These are phyloP conservation scores for Bolboschoenus planiculmis DNA, from an alignment of 176 grass and related monocot genomes.

Conservation along the genomic window DNA sequence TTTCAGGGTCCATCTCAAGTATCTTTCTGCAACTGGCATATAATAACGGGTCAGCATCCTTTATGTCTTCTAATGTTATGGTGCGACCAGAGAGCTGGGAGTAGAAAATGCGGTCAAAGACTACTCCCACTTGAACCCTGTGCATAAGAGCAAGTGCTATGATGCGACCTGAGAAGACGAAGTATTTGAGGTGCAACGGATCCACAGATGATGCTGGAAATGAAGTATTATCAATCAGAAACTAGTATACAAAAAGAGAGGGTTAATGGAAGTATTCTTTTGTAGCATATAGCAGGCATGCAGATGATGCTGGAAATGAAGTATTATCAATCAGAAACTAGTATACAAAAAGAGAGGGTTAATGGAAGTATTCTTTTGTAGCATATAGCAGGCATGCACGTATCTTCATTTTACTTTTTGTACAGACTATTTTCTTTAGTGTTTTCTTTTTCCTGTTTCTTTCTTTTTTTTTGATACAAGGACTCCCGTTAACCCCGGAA, in stretches of 20 bases:
- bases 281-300: too few species aligned
- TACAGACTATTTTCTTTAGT: not conserved
- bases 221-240: not conserved
- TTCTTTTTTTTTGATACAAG: too few species aligned
- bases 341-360: not conserved
- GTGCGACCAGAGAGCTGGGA: slow-evolving; percentile 71
- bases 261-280: not conserved
- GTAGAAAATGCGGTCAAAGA: slow-evolving; percentile 76
- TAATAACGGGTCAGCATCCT: slow-evolving; percentile 61
- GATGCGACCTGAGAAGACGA: slow-evolving; percentile 74
- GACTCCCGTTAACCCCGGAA: too few species aligned
- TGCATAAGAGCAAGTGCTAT: slow-evolving; percentile 98
- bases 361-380: not conserved
- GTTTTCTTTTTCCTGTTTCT: not conserved
- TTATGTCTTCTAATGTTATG: slow-evolving; percentile 82
- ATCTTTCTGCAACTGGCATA: slow-evolving; percentile 85
- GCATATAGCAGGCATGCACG: not conserved
- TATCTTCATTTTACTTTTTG: not conserved
- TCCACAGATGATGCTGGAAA: slow-evolving; percentile 86
- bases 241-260: not conserved
- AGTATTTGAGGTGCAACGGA: slow-evolving; percentile 90
- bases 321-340: not conserved
- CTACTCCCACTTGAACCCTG: slow-evolving; percentile 87
- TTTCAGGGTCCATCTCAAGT: slow-evolving; percentile 74
- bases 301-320: slow-evolving; percentile 65